Base-by-base conservation (phyloP, 148 eudicot genomes). In the Heliamphora exappendiculata region DNA sequence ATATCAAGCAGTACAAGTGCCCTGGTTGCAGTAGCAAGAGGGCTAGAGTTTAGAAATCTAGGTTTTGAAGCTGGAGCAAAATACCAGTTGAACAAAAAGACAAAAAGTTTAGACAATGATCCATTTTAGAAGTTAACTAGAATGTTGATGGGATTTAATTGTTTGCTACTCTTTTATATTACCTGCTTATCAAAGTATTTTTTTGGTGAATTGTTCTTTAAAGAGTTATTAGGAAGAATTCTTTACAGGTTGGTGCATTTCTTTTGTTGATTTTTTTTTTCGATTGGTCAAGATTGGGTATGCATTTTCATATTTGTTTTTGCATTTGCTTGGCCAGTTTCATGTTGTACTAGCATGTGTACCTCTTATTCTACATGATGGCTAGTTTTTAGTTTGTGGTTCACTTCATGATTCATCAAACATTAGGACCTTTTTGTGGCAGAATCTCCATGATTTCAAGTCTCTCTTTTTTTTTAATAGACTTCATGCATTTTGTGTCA, bases 1-100 rank as follows among this genome's bases (percentile, higher is more conserved):
- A 84, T 72, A 89, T 92, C 78, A 86, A 90, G 85, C 92, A 90
- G 74, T 92, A 92, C 86, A 92, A 92, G 78, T 90, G 94, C 85
- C 93, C 96, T 16, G 80, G 79, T 51, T 91, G 96, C 87, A 87
- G 87, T 77, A 83, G 6, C 84, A 91, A 91, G 85, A 84, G 92
- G 83, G 80, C 89, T 67, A 83, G 93, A 39, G 93, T 83, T 79
- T 85, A 78, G n/a, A 86, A 24, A 19, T 71, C 73, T 26, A 72
- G 49, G 53, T 36, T 47, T 57, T 33, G 17, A 47, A 74, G 73
- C 14, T 50, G 67, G 67, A 69, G 45, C 65, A 58, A 41, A 62
- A 68, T 16, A 44, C 0, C 14, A 42, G 44, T 42, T 19, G 44
- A 29, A 7, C 47, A 59, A 72, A 63, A 54, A 68, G 51, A 74